These are phyloP conservation scores for Meripilus lineatus DNA, from an alignment of 1,284 basidiomycete species.

Conservation along the genomic window DNA sequence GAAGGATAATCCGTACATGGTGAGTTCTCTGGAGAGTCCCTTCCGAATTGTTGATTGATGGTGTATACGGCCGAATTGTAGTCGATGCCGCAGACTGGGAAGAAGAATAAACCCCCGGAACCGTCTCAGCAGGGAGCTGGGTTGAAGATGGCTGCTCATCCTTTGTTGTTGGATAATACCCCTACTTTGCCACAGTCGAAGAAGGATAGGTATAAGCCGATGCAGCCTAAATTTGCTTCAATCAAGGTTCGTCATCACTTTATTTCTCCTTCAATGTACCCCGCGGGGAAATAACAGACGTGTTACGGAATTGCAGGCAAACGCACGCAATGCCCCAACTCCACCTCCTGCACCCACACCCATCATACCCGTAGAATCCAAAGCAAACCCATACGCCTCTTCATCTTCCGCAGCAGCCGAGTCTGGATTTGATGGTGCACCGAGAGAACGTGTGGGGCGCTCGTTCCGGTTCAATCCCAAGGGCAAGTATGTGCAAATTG, in stretches of 20 bases:
- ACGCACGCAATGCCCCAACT: slow-evolving; percentile 65
- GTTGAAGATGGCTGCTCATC: slow-evolving; percentile 88
- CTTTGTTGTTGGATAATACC: slow-evolving; percentile 70
- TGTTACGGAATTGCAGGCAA: slow-evolving; percentile 43
- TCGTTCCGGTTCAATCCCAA: slow-evolving; percentile 84
- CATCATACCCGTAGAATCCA: slow-evolving; percentile 33
- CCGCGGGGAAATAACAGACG: slow-evolving; percentile 1
- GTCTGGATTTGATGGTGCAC: slow-evolving; percentile 62
- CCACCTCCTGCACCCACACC: slow-evolving; percentile 54
- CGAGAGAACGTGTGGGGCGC: slow-evolving; percentile 65
- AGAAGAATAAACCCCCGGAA: slow-evolving; percentile 54
- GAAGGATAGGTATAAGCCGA: slow-evolving; percentile 90
- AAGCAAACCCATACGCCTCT: slow-evolving; percentile 72
- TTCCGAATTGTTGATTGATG: not conserved
- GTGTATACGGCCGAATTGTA: slow-evolving; percentile 18
- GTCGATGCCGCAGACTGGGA: slow-evolving; percentile 44
- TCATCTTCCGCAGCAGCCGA: slow-evolving; percentile 41
- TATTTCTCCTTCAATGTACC: not conserved
- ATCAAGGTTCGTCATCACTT: slow-evolving; percentile 58
- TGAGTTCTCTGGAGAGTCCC: slow-evolving; percentile 25
- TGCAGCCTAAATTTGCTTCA: slow-evolving; percentile 95
- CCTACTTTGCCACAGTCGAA: slow-evolving; percentile 58
- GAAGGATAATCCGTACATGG: slow-evolving; percentile 83
- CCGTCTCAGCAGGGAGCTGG: slow-evolving; percentile 73
- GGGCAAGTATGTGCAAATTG: slow-evolving; percentile 86